phyloP scores from a whole-genome alignment of 805 yeast species.

The Ogataea sp. region DNA sequence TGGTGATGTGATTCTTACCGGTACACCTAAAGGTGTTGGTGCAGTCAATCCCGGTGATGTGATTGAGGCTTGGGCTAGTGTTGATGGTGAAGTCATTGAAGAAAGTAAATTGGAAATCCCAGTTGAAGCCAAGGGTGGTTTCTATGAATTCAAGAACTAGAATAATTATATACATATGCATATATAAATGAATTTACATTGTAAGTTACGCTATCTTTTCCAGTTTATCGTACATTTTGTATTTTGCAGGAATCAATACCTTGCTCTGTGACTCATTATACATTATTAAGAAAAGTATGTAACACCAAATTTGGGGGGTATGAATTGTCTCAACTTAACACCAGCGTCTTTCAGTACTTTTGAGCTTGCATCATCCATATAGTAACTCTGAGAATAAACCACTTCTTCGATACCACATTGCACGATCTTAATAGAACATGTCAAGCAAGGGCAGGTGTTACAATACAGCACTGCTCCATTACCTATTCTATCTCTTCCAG shows the following conservation, averaged over 20 bases:
- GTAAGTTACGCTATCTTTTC: too few relatives aligned
- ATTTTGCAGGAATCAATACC: too few relatives aligned
- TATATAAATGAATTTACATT: too few relatives aligned
- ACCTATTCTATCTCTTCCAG: slow-evolving; percentile 83
- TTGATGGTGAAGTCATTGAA: slow-evolving; percentile 48
- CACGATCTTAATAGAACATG: slow-evolving; percentile 91
- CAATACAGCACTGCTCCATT: slow-evolving; percentile 66
- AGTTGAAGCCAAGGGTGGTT: slow-evolving; percentile 51
- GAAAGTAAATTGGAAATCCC: slow-evolving; percentile 39
- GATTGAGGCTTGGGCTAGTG: slow-evolving; percentile 54
- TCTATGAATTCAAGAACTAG: slow-evolving; percentile 36
- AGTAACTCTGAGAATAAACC: slow-evolving; percentile 84
- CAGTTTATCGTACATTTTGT: too few relatives aligned
- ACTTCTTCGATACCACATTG: slow-evolving; percentile 90
- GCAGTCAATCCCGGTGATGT: slow-evolving; percentile 69
- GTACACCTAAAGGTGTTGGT: slow-evolving; percentile 99
- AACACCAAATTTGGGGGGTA: slow-evolving; percentile 21
- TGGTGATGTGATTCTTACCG: slow-evolving; percentile 89
- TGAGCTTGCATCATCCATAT: slow-evolving; percentile 80
- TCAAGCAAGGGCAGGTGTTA: slow-evolving; percentile 95
- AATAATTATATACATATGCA: neutral
- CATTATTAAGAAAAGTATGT: too few relatives aligned
- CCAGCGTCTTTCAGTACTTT: slow-evolving; percentile 69
- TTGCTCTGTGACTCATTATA: too few relatives aligned
- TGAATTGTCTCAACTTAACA: slow-evolving; percentile 57